These are phyloP conservation scores for Zymoseptoria pseudotritici DNA, from an alignment of 2,329 filamentous ascomycete genomes.

Conservation along the genomic window DNA sequence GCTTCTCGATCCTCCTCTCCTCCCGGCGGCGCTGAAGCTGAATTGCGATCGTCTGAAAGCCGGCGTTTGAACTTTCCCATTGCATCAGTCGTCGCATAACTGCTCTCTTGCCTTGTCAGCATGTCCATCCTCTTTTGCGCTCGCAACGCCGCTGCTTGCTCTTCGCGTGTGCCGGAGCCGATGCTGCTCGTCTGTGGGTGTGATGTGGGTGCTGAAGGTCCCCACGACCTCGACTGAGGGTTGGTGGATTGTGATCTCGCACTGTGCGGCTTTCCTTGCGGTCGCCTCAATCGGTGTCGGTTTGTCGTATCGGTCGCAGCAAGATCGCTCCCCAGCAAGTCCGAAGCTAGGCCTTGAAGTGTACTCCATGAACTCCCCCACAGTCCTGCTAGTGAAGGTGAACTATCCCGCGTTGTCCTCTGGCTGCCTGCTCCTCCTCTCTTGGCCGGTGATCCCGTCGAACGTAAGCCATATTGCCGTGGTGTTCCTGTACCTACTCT, in stretches of 20 bases:
- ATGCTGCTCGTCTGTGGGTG: conserved; percentile 32
- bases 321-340: conserved; percentile 38
- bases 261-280: conserved; percentile 16
- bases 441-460: conserved; percentile 3
- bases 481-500: neutral
- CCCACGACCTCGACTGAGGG: conserved; percentile 42
- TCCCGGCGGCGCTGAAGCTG: conserved; percentile 41
- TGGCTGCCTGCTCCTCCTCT: conserved; percentile 8
- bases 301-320: conserved; percentile 7
- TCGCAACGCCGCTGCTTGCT: conserved; percentile 39
- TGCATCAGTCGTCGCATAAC: conserved; percentile 35
- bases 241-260: conserved; percentile 24
- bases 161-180: conserved; percentile 40
- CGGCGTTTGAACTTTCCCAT: conserved; percentile 53
- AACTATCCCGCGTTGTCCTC: conserved; percentile 14
- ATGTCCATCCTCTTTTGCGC: conserved; percentile 45
- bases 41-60: conserved; percentile 56
- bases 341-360: conserved; percentile 43
- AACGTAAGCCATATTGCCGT: neutral
- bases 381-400: conserved; percentile 34
- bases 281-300: conserved; percentile 26
- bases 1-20: conserved; percentile 64
- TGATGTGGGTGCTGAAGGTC: conserved; percentile 32
- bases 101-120: conserved; percentile 31
- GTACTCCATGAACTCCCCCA: conserved; percentile 44